phyloP scores from a whole-genome alignment of 108 stramenopile species.

The Cyclotella atomus region DNA sequence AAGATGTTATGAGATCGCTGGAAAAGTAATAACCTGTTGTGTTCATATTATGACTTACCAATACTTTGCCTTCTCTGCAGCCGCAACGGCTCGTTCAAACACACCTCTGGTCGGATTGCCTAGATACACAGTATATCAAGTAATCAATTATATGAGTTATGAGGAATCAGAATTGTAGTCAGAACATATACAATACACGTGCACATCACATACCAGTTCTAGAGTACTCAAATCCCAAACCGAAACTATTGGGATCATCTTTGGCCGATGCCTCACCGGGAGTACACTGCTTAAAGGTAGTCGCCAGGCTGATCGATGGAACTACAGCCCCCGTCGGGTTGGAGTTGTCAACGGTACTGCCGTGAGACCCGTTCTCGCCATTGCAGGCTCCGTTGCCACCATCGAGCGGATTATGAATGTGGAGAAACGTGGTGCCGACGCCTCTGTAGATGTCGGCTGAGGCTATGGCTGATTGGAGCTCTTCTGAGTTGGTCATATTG shows the following conservation, averaged over 20 bases:
- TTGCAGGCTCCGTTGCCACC: no score
- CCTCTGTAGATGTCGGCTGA: constrained; percentile 49
- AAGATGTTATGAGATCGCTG: background rate
- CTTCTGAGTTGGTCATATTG: background rate
- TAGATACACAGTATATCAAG: background rate
- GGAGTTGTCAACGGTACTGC: background rate
- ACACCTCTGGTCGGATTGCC: constrained; percentile 86
- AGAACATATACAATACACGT: background rate
- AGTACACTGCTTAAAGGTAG: constrained; percentile 76
- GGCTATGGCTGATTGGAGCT: constrained; percentile 29
- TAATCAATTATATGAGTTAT: background rate
- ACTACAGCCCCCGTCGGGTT: constrained; percentile 87
- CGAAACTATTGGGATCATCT: constrained; percentile 79
- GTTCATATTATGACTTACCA: no score
- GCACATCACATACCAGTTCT: constrained; percentile 51
- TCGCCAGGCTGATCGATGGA: constrained; percentile 72
- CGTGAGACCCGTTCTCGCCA: background rate
- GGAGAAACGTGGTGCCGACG: constrained; percentile 58
- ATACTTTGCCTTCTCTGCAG: constrained; percentile 69
- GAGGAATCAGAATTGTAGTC: background rate
- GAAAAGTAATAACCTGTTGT: no score
- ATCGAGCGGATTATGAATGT: constrained; percentile 44
- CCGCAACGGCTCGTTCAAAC: constrained; percentile 82
- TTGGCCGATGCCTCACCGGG: constrained; percentile 70
- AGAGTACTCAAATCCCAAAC: constrained; percentile 84